Conservation (phyloP, 768 basidiomycete species). For the Trichaptum fuscoviolaceum region DNA sequence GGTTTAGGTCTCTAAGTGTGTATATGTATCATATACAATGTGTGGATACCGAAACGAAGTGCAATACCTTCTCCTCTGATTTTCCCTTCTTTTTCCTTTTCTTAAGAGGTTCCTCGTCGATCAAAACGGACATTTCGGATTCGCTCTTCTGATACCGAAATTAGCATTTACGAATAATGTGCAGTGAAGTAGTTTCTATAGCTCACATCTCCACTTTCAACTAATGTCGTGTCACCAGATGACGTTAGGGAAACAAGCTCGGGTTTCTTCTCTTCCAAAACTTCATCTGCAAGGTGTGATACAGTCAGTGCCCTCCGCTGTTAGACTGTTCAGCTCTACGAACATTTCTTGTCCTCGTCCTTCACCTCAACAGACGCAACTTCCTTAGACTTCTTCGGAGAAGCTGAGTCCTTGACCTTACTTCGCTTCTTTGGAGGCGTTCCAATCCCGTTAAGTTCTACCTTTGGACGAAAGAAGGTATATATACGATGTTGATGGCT, state of each 20-base stretch:
- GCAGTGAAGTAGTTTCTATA: constrained; percentile 9
- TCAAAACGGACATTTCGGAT: constrained; percentile 54
- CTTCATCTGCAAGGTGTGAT: constrained; percentile 4
- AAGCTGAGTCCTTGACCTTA: not conserved
- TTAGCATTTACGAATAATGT: constrained; percentile 1
- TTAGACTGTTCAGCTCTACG: constrained; percentile 6
- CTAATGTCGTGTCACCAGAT: not conserved
- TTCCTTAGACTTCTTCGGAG: not conserved
- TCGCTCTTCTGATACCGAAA: constrained; percentile 36
- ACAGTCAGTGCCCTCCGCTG: constrained; percentile 10
- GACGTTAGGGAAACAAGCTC: constrained; percentile 6
- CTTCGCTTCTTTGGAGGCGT: not conserved
- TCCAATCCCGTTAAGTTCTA: not conserved
- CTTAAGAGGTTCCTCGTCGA: constrained; percentile 52
- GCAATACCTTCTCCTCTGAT: constrained; percentile 31
- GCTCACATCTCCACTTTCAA: not conserved
- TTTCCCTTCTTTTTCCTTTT: constrained; percentile 31
- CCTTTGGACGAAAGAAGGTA: not conserved
- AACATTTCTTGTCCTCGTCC: not conserved
- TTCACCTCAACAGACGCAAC: not conserved
- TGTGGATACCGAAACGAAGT: constrained; percentile 7
- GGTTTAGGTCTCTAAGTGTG: not conserved
- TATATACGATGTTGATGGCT: not conserved
- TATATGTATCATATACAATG: not conserved
- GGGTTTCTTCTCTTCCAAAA: constrained; percentile 6